Base-by-base conservation (phyloP, 306 rosid genomes). In the Rosa lucieae region DNA sequence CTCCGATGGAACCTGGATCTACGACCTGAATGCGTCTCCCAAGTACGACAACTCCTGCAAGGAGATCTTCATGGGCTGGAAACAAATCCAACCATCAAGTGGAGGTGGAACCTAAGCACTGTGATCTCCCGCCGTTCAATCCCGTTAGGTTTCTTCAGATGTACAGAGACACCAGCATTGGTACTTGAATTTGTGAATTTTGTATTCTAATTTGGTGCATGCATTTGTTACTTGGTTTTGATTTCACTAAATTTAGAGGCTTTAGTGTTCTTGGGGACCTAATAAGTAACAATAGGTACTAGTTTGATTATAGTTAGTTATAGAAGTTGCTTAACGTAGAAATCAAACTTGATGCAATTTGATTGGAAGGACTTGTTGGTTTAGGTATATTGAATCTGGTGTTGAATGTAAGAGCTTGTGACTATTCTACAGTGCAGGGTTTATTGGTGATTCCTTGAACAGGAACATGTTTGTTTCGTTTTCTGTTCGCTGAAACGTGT, bases 1-100 rank as follows among this genome's bases (percentile, higher is more conserved):
- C 80, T 85, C 94, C 67, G 72, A 85, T 10, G 98, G 99, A 23
- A 62, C 49, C 1, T 95, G 98, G 97, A 79, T 90, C 82, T 73
- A 74, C 81, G 83, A 89, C 66, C 75, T 84, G 65, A 46, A 72
- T 21, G 23, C 78, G 14, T 46, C 77, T 37, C 77, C 85, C 12
- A 78, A 86, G 70, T 95, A 92, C 81, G 91, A 91, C 55, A 37
- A 80, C 65, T 84, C 89, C 21, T 95, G 99, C 85, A 92, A 91
- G 83, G 99, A 95, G 92, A 92, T 95, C 53, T 95, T 95, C 86
- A 95, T 88, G 82, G 99, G 99, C 35, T 95, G 99, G 99, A 92
- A 82, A 26, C 29, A 26, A 26, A 26, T 26, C 29, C 29, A 26
- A 26, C 29, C 82, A 44, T 73, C 67, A 84, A 73, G 48, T 95